Evolutionary conservation across 1,139 yeast genomes (phyloP).

Genomic region (Yueomyces sp.): DNA sequence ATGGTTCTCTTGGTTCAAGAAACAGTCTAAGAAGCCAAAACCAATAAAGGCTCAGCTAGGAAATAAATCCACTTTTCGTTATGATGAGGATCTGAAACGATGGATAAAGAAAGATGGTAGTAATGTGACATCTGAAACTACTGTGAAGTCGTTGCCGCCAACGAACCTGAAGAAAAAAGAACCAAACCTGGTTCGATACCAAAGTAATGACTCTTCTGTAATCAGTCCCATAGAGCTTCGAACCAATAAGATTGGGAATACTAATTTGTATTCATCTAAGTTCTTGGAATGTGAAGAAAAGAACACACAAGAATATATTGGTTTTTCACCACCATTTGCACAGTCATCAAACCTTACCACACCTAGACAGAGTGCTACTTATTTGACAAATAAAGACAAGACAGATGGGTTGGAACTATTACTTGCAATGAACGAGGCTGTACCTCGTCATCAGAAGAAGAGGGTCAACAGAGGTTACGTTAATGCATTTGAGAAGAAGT

Average conservation of each 20-base stretch:
- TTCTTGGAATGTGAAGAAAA: too few relatives aligned
- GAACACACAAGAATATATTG: too few relatives aligned
- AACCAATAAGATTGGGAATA: too few relatives aligned
- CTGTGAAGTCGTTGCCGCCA: slow-evolving; percentile 30
- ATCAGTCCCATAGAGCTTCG: too few relatives aligned
- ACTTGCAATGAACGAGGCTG: neutral
- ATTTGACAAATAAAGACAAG: too few relatives aligned
- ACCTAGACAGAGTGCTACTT: neutral
- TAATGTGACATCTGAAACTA: slow-evolving; percentile 41
- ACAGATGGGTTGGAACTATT: neutral
- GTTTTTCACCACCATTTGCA: slow-evolving; percentile 7
- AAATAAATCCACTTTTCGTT: slow-evolving; percentile 53
- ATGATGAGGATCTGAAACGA: slow-evolving; percentile 69
- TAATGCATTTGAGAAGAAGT: slow-evolving; percentile 47
- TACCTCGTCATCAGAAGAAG: slow-evolving; percentile 30
- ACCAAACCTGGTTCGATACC: too few relatives aligned
- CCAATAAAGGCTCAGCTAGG: slow-evolving; percentile 78
- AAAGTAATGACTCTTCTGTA: too few relatives aligned
- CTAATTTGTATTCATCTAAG: too few relatives aligned
- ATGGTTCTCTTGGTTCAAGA: slow-evolving; percentile 33
- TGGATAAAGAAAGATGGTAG: slow-evolving; percentile 78
- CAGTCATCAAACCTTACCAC: slow-evolving; percentile 1
- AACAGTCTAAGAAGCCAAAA: slow-evolving; percentile 31
- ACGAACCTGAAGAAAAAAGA: neutral
- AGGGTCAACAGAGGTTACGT: slow-evolving; percentile 57